Conservation (phyloP, 148 eudicot species). For the Polygonum maritimum region DNA sequence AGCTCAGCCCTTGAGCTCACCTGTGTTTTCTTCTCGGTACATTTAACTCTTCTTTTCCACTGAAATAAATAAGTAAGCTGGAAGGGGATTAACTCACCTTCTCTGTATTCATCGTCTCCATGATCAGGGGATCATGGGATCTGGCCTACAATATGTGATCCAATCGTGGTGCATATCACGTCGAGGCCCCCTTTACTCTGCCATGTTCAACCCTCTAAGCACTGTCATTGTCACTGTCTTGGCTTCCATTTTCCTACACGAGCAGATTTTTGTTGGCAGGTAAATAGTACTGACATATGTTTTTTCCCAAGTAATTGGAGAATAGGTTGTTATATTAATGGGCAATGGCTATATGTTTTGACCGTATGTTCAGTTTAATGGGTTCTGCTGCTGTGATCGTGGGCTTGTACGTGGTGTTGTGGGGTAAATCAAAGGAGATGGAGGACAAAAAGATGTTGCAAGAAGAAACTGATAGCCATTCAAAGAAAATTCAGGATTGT, state of each 20-base stretch:
- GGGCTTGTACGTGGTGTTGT: slow-evolving; percentile 56
- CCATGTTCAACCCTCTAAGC: slow-evolving; percentile 68
- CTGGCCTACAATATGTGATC: slow-evolving; percentile 23
- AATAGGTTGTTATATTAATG: neutral
- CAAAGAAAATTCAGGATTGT: neutral
- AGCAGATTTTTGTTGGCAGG: slow-evolving; percentile 63
- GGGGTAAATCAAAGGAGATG: slow-evolving; percentile 47
- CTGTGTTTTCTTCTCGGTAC: slow-evolving; percentile 45
- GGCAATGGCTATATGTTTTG: neutral
- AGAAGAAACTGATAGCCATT: neutral
- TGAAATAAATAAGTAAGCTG: too few relatives aligned
- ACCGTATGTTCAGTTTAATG: slow-evolving; percentile 28
- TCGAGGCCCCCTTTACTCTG: slow-evolving; percentile 64
- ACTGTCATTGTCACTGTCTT: slow-evolving; percentile 46
- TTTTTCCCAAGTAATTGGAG: too few relatives aligned
- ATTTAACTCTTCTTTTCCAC: neutral
- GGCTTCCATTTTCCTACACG: slow-evolving; percentile 45
- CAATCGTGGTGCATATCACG: slow-evolving; percentile 66
- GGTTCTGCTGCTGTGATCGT: slow-evolving; percentile 45
- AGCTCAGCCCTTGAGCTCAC: slow-evolving; percentile 37
- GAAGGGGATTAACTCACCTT: too few relatives aligned
- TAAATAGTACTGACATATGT: slow-evolving; percentile 1
- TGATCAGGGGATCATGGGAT: slow-evolving; percentile 10
- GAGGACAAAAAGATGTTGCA: slow-evolving; percentile 3
- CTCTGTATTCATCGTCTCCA: neutral